Conservation (phyloP, 805 yeast genomes). For the Candida takata region DNA sequence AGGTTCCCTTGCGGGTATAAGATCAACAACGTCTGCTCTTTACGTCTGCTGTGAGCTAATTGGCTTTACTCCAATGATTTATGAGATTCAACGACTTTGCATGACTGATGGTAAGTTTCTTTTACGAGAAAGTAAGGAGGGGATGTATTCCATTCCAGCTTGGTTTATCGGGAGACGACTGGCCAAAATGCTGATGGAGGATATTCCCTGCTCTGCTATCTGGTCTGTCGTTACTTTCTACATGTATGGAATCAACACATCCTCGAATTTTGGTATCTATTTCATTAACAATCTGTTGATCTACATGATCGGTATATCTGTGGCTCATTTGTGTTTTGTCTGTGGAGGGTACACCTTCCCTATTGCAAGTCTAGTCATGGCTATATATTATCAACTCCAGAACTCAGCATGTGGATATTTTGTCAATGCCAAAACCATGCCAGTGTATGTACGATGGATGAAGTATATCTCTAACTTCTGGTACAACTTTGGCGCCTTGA, state of each 20-base stretch:
- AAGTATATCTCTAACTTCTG: constrained; percentile 71
- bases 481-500: constrained; percentile 68
- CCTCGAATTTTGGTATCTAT: constrained; percentile 49
- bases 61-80: constrained; percentile 47
- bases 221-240: constrained; percentile 62
- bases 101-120: constrained; percentile 45
- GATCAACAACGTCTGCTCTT: constrained; percentile 48
- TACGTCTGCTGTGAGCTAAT: constrained; percentile 49
- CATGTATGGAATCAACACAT: constrained; percentile 64
- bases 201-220: constrained; percentile 51
- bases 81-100: constrained; percentile 54
- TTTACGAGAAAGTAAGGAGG: constrained; percentile 34
- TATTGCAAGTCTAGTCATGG: constrained; percentile 13
- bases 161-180: constrained; percentile 39
- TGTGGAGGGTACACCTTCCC: constrained; percentile 17
- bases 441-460: constrained; percentile 83
- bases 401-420: constrained; percentile 78
- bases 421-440: constrained; percentile 65
- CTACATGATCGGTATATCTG: constrained; percentile 48
- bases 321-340: constrained; percentile 35
- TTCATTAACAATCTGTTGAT: constrained; percentile 52
- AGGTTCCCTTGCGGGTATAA: constrained; percentile 52
- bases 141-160: constrained; percentile 14
- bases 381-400: constrained; percentile 36
- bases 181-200: constrained; percentile 63